Evolutionary conservation across 2,329 filamentous ascomycete genomes (phyloP).

Genomic region (Hypoxylon sp.): DNA sequence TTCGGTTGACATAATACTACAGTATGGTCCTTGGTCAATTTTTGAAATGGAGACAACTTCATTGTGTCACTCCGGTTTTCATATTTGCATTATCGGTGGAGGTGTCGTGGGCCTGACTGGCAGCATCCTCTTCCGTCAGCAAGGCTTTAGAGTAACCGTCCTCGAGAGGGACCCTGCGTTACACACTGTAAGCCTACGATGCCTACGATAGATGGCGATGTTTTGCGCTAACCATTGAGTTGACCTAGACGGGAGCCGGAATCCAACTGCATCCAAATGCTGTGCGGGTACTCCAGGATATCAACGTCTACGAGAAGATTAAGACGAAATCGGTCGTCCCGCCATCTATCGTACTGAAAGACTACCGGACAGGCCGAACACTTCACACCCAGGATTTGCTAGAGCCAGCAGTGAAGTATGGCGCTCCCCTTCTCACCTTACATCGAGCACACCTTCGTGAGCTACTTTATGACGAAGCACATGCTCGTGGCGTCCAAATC

Average conservation of each 20-base stretch:
- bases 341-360: conserved; percentile 35
- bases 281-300: conserved; percentile 36
- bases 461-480: conserved; percentile 39
- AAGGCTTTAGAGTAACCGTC: conserved; percentile 41
- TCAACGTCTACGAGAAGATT: conserved; percentile 39
- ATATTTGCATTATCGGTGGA: conserved; percentile 40
- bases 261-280: conserved; percentile 44
- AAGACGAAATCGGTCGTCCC: conserved; percentile 31
- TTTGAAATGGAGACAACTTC: no score
- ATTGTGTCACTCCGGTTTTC: conserved; percentile 9
- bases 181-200: conserved; percentile 31
- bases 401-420: conserved; percentile 27
- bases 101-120: conserved; percentile 40
- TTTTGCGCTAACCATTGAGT: not conserved
- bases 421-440: conserved; percentile 38
- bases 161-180: conserved; percentile 35
- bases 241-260: conserved; percentile 28
- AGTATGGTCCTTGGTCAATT: no score
- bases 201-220: not conserved
- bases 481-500: conserved; percentile 34
- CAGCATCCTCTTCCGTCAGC: conserved; percentile 38
- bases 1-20: no score
- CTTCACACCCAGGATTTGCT: conserved; percentile 39
- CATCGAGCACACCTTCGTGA: conserved; percentile 41
- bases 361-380: conserved; percentile 36